phyloP scores from a whole-genome alignment of 257 asterid genomes.

The Solanum sejunctum region DNA sequence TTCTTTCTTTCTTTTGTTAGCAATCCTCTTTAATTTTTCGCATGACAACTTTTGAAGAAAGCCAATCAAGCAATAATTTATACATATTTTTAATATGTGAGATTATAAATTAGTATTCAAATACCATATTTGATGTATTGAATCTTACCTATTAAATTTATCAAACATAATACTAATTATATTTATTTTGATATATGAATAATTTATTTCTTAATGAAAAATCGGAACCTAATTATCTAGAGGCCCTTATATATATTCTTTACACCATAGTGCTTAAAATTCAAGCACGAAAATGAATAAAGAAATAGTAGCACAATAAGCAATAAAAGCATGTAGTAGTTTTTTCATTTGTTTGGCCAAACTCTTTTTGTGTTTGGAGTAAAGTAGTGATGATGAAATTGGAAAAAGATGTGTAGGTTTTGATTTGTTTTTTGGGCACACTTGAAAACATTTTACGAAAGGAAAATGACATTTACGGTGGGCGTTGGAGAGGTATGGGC shows the following conservation, averaged over 20 bases:
- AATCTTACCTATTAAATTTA: background rate
- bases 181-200: background rate
- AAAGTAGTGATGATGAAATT: background rate
- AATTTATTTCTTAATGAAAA: background rate
- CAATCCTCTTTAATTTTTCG: too few species aligned
- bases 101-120: too few species aligned
- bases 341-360: background rate
- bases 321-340: background rate
- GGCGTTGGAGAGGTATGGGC: background rate
- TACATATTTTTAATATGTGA: too few species aligned
- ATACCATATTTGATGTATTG: background rate
- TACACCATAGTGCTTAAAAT: background rate
- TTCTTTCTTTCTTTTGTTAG: too few species aligned
- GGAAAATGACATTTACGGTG: background rate
- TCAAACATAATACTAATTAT: background rate
- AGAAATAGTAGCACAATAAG: background rate
- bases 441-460: background rate
- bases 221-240: background rate
- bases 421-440: background rate
- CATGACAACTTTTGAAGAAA: too few species aligned
- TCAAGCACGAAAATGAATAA: background rate
- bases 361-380: background rate
- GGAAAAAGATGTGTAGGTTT: background rate
- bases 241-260: background rate
- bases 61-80: too few species aligned